Evolutionary conservation across 805 yeast species (phyloP), one percentile per base, ranked within the genome.

Genomic region (Spathaspora gorwiae): DNA sequence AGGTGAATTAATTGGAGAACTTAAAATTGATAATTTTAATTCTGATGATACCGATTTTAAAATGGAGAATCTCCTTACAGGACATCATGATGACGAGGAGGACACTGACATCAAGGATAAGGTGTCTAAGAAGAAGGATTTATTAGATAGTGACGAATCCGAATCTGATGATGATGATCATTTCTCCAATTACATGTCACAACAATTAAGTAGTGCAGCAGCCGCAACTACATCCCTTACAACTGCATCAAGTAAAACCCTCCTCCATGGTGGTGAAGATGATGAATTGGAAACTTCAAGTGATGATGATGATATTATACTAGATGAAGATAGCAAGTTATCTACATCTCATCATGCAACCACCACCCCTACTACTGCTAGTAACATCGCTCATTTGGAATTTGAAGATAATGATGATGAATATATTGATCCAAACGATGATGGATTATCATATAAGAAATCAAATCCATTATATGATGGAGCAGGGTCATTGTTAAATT

Each of bases 381-480:
- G 12, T 29, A 29, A 29, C 12, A 29, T 29, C 5, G 9, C 32
- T 9, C 32, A 29, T 29, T 29, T 29, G 32, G 32, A 29, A 11
- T 29, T 9, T 29, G 32, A 43, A 14, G 71, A 70, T 27, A 77
- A 76, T 26, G 86, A 78, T 11, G 89, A 84, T 48, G 90, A 83
- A 48, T 84, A 85, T 55, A 80, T 79, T 54, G 90, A 85, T 57
- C 90, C 92, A 1, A 84, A 85, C 56, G 92, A 86, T 60, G 92
- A 85, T 56, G 92, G 92, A 0, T 80, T 79, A 57, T 81, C 87
- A 1, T 85, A 85, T 61, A 79, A 80, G 43, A 83, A 79, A 58
- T 71, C 75, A 24, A 79, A 82, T 54, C 84, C 87, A 6, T 61
- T 84, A 44, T 84, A 84, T 55, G 80, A 76, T 51, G 66, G 78